Evolutionary conservation across 495 filamentous ascomycete species (phyloP).

Genomic region (Aspergillus ostianus): DNA sequence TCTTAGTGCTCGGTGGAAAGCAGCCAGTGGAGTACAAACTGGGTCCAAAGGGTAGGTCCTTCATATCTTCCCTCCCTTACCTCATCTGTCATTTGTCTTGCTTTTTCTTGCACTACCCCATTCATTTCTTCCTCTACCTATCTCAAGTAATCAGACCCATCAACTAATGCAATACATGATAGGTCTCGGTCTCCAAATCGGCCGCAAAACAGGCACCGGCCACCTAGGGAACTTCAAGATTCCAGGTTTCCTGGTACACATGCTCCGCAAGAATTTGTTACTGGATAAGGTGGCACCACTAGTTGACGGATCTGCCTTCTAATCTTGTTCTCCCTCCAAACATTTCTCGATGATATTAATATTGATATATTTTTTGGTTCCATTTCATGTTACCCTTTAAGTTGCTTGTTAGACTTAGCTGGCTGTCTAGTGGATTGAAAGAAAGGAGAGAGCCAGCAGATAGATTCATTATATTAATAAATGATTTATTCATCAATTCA

Average conservation of each 20-base stretch:
- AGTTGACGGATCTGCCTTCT: neutral
- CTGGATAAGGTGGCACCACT: neutral
- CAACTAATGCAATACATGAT: neutral
- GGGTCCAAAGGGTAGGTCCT: neutral
- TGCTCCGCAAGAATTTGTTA: neutral
- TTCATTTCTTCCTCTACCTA: no score
- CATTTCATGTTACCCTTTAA: no score
- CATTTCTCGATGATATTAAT: neutral
- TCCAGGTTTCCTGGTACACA: neutral
- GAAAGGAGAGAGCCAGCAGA: no score
- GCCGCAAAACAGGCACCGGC: neutral
- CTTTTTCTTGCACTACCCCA: no score
- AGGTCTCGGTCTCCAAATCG: neutral
- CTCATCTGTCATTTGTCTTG: no score
- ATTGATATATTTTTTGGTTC: neutral
- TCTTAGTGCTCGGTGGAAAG: neutral
- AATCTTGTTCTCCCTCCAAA: neutral
- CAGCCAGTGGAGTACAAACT: neutral
- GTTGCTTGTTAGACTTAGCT: no score
- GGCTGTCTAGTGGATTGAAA: no score
- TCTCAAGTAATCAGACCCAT: no score
- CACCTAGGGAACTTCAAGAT: neutral
- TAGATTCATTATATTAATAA: no score
- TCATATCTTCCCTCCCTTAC: neutral
- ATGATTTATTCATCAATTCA: no score